These are phyloP conservation scores for Hortiboletus rubellus DNA, from an alignment of 1,284 basidiomycete species.

Conservation along the genomic window DNA sequence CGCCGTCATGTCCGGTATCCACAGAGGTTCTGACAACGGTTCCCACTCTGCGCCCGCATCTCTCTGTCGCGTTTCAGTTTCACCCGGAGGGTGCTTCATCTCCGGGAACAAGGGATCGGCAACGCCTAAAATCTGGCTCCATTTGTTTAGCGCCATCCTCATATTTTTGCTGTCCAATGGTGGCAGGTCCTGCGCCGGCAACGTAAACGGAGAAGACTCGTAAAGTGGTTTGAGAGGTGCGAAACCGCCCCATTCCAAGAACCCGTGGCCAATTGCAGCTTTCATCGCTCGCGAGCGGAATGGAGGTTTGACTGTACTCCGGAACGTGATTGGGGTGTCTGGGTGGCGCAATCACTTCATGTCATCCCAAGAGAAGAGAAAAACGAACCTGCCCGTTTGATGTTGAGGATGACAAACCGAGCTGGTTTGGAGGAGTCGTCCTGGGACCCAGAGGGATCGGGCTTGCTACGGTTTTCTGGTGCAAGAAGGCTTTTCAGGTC, in stretches of 20 bases:
- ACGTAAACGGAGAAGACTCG: slow-evolving; percentile 28
- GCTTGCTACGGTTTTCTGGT: slow-evolving; percentile 5
- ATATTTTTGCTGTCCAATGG: slow-evolving; percentile 27
- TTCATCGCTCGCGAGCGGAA: slow-evolving; percentile 31
- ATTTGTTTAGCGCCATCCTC: slow-evolving; percentile 35
- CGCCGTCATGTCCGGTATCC: not conserved
- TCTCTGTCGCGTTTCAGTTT: slow-evolving; percentile 6
- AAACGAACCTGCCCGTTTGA: slow-evolving; percentile 30
- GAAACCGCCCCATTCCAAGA: slow-evolving; percentile 36
- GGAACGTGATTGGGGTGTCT: slow-evolving; percentile 26
- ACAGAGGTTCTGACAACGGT: slow-evolving; percentile 21
- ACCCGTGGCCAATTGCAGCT: slow-evolving; percentile 32
- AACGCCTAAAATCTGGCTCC: slow-evolving; percentile 35
- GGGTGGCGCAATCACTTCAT: not conserved
- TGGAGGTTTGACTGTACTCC: slow-evolving; percentile 23
- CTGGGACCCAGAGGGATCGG: not conserved
- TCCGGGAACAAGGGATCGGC: slow-evolving; percentile 35
- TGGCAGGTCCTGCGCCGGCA: slow-evolving; percentile 14
- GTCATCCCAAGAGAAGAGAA: not conserved
- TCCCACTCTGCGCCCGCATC: slow-evolving; percentile 23
- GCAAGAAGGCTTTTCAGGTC: slow-evolving; percentile 33
- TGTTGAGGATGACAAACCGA: slow-evolving; percentile 24
- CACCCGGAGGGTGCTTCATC: slow-evolving; percentile 12
- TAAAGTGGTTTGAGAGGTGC: slow-evolving; percentile 31
- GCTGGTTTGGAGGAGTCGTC: not conserved